A percentile compares a stretch with the other conserved stretches of the same genome.
phyloP scores from a whole-genome alignment of 2,329 filamentous ascomycete species.

The Xylaria sp. region DNA sequence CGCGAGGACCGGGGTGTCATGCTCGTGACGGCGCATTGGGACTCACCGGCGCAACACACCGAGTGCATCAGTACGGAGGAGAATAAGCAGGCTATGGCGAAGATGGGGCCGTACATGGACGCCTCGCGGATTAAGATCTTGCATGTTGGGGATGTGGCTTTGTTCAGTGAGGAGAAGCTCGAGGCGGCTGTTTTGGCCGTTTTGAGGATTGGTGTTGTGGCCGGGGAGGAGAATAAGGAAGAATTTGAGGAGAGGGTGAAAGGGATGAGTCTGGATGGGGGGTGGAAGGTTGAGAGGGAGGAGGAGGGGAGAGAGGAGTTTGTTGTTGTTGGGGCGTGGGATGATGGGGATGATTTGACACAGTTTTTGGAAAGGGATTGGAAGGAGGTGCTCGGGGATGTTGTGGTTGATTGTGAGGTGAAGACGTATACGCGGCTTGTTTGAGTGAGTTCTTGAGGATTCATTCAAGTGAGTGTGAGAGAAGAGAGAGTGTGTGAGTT shows the following conservation, averaged over 20 bases:
- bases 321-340: conserved; percentile 19
- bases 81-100: conserved; percentile 13
- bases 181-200: conserved; percentile 15
- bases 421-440: conserved; percentile 13
- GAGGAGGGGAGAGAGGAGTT: conserved; percentile 18
- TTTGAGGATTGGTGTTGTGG: conserved; percentile 8
- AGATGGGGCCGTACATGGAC: neutral
- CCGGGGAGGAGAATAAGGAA: neutral
- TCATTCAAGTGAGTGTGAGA: too few species aligned
- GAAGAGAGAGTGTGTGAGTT: too few species aligned
- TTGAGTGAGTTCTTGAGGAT: neutral
- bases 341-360: conserved; percentile 5
- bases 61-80: conserved; percentile 16
- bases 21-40: conserved; percentile 25
- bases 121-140: conserved; percentile 1
- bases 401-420: conserved; percentile 9
- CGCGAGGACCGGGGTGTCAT: conserved; percentile 13
- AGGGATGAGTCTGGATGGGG: neutral
- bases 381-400: conserved; percentile 4
- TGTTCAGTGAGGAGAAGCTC: conserved; percentile 11
- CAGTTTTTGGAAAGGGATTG: conserved; percentile 5
- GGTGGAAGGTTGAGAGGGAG: conserved; percentile 23
- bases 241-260: conserved; percentile 8
- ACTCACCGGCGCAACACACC: conserved; percentile 19
- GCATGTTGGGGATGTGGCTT: conserved; percentile 13